A percentile compares a stretch with the other conserved stretches of the same genome.
phyloP scores from a whole-genome alignment of 352 stramenopile species.

The Globisporangium ultimum region DNA sequence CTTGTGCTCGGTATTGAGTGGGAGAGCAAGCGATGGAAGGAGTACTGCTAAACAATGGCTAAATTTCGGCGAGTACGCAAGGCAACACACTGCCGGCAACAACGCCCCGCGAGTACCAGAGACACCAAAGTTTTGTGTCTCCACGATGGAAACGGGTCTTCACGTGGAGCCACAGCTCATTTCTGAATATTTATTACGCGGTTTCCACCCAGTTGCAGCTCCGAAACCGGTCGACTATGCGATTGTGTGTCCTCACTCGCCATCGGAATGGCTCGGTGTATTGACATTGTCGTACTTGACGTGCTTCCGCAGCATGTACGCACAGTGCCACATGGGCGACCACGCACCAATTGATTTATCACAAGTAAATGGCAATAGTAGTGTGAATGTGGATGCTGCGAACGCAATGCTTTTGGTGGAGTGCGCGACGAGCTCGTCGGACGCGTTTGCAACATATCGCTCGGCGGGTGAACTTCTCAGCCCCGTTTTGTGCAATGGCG shows the following conservation, averaged over 20 bases:
- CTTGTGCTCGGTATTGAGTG: slow-evolving; percentile 18
- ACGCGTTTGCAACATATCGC: slow-evolving; percentile 69
- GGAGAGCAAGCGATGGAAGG: slow-evolving; percentile 9
- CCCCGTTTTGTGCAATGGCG: slow-evolving; percentile 39
- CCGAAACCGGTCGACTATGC: slow-evolving; percentile 73
- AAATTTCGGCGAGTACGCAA: slow-evolving; percentile 34
- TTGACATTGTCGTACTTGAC: slow-evolving; percentile 71
- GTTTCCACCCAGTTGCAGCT: slow-evolving; percentile 57
- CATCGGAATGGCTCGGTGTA: slow-evolving; percentile 64
- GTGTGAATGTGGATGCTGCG: slow-evolving; percentile 40
- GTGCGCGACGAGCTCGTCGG: slow-evolving; percentile 38
- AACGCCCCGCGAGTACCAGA: neutral
- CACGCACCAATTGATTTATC: slow-evolving; percentile 49
- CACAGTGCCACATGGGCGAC: slow-evolving; percentile 66
- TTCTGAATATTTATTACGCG: slow-evolving; percentile 74
- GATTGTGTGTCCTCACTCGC: slow-evolving; percentile 68
- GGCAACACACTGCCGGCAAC: slow-evolving; percentile 8
- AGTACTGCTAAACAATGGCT: slow-evolving; percentile 23
- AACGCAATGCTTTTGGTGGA: slow-evolving; percentile 61
- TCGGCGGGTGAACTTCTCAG: slow-evolving; percentile 52
- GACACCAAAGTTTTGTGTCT: slow-evolving; percentile 42
- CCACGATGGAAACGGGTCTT: slow-evolving; percentile 49
- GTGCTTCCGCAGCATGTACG: slow-evolving; percentile 66
- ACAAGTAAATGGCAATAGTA: slow-evolving; percentile 29
- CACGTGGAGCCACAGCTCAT: slow-evolving; percentile 49